phyloP scores from a whole-genome alignment of 2,329 filamentous ascomycete genomes.

The Fusarium avenaceum region DNA sequence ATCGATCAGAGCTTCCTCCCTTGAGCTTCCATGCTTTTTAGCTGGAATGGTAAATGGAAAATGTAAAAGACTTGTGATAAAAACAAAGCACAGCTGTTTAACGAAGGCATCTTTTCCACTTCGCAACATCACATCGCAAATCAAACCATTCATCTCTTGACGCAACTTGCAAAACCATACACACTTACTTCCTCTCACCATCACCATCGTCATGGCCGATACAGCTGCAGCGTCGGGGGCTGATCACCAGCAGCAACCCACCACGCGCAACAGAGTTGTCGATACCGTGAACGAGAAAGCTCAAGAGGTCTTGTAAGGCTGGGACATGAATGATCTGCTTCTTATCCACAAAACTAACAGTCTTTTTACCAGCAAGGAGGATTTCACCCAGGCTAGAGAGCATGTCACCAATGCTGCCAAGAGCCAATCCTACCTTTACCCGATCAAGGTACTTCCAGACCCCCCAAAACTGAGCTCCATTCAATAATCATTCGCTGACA shows the following conservation, averaged over 20 bases:
- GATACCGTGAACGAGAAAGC: constrained; percentile 61
- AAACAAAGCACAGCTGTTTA: neutral
- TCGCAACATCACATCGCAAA: constrained; percentile 4
- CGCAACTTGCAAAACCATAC: neutral
- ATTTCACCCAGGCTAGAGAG: constrained; percentile 74
- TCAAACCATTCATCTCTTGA: neutral
- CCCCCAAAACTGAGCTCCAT: neutral
- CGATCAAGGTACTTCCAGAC: constrained; percentile 71
- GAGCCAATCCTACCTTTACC: constrained; percentile 88
- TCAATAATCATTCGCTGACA: constrained; percentile 7
- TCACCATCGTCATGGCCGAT: constrained; percentile 44
- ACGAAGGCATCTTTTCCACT: neutral
- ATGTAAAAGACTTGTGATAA: constrained; percentile 35
- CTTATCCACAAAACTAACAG: constrained; percentile 22
- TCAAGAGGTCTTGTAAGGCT: constrained; percentile 63
- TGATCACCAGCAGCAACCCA: constrained; percentile 38
- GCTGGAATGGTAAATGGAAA: constrained; percentile 36
- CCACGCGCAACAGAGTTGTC: constrained; percentile 52
- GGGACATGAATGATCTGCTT: neutral
- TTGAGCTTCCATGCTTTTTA: constrained; percentile 28
- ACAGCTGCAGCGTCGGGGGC: constrained; percentile 42
- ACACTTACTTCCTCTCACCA: neutral
- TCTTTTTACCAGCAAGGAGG: constrained; percentile 67
- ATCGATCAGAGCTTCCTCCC: constrained; percentile 38
- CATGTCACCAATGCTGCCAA: constrained; percentile 77